Conservation (phyloP, 495 filamentous ascomycete genomes). For the Parmelia sp. region DNA sequence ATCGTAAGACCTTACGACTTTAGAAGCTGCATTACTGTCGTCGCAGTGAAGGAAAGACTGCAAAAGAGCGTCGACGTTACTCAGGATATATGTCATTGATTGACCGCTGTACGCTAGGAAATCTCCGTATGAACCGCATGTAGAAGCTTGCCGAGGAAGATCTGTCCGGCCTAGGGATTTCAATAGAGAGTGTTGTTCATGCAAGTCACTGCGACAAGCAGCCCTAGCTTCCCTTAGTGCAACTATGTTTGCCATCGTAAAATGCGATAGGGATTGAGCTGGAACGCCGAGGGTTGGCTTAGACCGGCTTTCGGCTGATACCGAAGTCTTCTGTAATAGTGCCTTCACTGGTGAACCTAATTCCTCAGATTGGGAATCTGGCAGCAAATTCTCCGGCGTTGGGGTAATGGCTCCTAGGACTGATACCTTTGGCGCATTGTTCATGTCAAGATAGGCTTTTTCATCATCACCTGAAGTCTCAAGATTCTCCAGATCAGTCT, state of each 20-base stretch:
- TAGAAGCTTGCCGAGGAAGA: not conserved
- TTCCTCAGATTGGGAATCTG: not conserved
- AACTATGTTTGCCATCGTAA: not conserved
- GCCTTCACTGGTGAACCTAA: not conserved
- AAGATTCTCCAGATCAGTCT: not conserved
- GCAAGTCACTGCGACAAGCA: not conserved
- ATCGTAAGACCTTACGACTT: conserved; percentile 4
- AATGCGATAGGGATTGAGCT: not conserved
- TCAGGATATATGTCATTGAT: conserved; percentile 14
- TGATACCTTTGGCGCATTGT: not conserved
- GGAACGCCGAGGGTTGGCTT: not conserved
- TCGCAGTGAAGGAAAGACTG: conserved; percentile 7
- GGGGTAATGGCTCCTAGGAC: not conserved
- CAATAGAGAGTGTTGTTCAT: not conserved
- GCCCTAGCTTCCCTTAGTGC: not conserved
- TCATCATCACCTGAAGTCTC: not conserved
- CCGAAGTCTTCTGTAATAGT: not conserved
- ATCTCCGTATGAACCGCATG: not conserved
- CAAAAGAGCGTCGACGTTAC: conserved; percentile 14
- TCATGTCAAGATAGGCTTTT: not conserved
- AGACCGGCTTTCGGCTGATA: not conserved
- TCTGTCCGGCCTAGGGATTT: conserved; percentile 13
- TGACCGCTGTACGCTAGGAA: conserved; percentile 11
- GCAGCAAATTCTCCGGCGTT: not conserved
- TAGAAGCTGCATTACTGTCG: too few species aligned